phyloP scores from a whole-genome alignment of 495 filamentous ascomycete genomes.

The Massariosphaeria phaeospora region DNA sequence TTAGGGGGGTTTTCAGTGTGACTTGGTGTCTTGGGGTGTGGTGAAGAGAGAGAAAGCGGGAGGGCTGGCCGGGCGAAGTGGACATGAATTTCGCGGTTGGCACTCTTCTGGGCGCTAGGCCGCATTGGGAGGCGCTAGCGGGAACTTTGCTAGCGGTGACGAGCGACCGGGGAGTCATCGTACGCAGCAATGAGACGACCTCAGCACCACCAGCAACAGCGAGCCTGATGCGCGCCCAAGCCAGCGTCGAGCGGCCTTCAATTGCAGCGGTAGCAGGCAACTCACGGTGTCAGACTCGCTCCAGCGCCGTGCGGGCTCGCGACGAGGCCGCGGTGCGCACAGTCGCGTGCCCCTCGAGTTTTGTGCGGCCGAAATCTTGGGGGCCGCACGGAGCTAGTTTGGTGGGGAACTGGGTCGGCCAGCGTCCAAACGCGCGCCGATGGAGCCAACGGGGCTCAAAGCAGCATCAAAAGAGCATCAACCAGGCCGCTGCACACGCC shows the following conservation, averaged over 20 bases:
- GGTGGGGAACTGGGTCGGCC: too few species aligned
- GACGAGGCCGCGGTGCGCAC: too few species aligned
- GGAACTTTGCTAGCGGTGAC: slow-evolving; percentile 8
- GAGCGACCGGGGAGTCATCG: slow-evolving; percentile 15
- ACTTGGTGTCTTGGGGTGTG: slow-evolving; percentile 58
- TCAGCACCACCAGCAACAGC: not conserved
- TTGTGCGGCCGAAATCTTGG: too few species aligned
- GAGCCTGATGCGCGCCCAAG: too few species aligned
- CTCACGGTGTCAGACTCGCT: too few species aligned
- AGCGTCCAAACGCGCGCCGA: not conserved
- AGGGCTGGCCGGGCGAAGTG: not conserved
- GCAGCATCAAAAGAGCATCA: not conserved
- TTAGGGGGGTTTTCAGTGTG: slow-evolving; percentile 47
- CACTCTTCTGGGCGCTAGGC: slow-evolving; percentile 9
- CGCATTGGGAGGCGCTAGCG: not conserved
- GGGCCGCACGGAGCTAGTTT: too few species aligned
- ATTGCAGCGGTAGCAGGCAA: too few species aligned
- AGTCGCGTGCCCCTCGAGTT: too few species aligned
- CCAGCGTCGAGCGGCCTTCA: too few species aligned
- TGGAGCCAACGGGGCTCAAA: slow-evolving; percentile 24
- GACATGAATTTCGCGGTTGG: not conserved
- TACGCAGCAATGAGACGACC: not conserved
- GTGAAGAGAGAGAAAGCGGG: slow-evolving; percentile 18
- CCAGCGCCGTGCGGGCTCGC: too few species aligned
- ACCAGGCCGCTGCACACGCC: slow-evolving; percentile 7